These are phyloP conservation scores for Lomentospora prolificans DNA, from an alignment of 2,329 filamentous ascomycete genomes.

Conservation along the genomic window DNA sequence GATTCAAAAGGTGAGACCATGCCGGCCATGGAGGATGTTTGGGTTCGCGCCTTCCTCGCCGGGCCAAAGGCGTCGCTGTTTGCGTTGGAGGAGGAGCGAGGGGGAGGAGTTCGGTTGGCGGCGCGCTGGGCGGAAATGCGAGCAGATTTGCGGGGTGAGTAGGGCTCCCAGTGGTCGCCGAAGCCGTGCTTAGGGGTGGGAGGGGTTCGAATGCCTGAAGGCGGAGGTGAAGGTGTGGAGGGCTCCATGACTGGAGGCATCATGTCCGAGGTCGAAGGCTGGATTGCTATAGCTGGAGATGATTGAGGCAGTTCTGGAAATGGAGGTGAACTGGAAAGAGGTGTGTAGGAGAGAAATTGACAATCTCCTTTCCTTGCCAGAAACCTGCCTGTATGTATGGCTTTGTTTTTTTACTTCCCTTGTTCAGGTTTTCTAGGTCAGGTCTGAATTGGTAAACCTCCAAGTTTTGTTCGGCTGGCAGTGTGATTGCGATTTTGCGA, in stretches of 20 bases:
- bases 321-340: too few species aligned
- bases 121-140: slow-evolving; percentile 47
- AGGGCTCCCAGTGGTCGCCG: slow-evolving; percentile 62
- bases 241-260: slow-evolving; percentile 26
- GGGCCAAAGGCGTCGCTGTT: slow-evolving; percentile 12
- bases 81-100: slow-evolving; percentile 23
- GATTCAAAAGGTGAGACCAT: slow-evolving; percentile 18
- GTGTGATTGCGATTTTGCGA: neutral
- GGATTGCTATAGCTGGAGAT: neutral
- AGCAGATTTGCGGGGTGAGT: slow-evolving; percentile 59
- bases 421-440: too few species aligned
- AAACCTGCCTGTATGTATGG: too few species aligned
- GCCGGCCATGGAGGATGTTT: slow-evolving; percentile 10
- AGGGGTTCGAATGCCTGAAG: slow-evolving; percentile 51
- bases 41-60: slow-evolving; percentile 11
- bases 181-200: slow-evolving; percentile 59
- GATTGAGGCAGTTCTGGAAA: neutral
- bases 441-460: neutral
- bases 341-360: neutral
- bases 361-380: too few species aligned
- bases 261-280: slow-evolving; percentile 8
- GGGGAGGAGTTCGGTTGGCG: slow-evolving; percentile 46
- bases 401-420: too few species aligned
- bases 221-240: slow-evolving; percentile 49
- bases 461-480: neutral